Evolutionary conservation across 2,329 filamentous ascomycete species (phyloP).

Genomic region (Sporothrix euskadiensis): DNA sequence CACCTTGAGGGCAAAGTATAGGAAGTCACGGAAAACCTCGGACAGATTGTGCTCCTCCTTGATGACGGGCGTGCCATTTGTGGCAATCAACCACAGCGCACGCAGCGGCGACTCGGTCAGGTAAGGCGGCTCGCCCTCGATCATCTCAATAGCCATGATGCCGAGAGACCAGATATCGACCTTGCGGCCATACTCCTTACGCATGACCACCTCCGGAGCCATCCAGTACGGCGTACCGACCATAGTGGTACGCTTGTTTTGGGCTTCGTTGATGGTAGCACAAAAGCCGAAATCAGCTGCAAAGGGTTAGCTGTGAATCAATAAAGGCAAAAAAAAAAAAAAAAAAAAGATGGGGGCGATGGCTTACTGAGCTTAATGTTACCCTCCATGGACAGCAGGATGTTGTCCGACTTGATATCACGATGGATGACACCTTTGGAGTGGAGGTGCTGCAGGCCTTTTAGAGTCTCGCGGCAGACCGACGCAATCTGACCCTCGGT

Average conservation of each 20-base stretch:
- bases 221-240: conserved; percentile 99
- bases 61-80: conserved; percentile 91
- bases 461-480: conserved; percentile 89
- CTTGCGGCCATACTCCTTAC: conserved; percentile 97
- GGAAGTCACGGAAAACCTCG: conserved; percentile 82
- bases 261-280: conserved; percentile 94
- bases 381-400: conserved; percentile 87
- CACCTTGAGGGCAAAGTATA: conserved; percentile 91
- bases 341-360: not conserved
- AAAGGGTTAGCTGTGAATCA: not conserved
- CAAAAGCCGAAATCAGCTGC: conserved; percentile 97
- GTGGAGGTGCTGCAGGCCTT: conserved; percentile 90
- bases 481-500: conserved; percentile 95
- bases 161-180: conserved; percentile 98
- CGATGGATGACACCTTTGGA: conserved; percentile 98
- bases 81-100: conserved; percentile 93
- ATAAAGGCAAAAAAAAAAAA: not conserved
- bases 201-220: conserved; percentile 95
- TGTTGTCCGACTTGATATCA: conserved; percentile 99
- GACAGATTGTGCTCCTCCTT: conserved; percentile 87
- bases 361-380: conserved; percentile 94
- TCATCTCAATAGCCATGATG: conserved; percentile 99
- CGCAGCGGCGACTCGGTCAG: conserved; percentile 91
- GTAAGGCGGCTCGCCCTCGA: conserved; percentile 96
- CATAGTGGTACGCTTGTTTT: conserved; percentile 98